Evolutionary conservation across 495 filamentous ascomycete species (phyloP).

Genomic region (Xanthoparmelia taractica): DNA sequence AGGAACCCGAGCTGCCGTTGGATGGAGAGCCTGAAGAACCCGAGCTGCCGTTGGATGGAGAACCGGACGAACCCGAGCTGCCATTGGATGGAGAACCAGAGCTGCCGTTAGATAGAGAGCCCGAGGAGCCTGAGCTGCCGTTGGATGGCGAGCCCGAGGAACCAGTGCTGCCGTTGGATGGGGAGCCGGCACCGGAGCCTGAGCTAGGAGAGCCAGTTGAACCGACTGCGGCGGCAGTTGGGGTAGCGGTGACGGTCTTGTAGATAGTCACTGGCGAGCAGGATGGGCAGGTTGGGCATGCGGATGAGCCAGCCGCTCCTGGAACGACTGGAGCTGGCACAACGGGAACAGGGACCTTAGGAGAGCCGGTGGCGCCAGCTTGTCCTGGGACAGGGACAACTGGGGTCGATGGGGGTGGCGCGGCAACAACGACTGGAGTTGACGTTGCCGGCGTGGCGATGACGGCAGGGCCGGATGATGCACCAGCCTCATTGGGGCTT

Average conservation of each 20-base stretch:
- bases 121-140: slow-evolving; percentile 12
- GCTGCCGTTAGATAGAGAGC: slow-evolving; percentile 20
- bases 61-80: slow-evolving; percentile 18
- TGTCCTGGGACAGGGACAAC: slow-evolving; percentile 3
- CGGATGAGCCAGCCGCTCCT: slow-evolving; percentile 11
- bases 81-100: slow-evolving; percentile 20
- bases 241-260: slow-evolving; percentile 21
- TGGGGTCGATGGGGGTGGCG: neutral
- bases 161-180: too few relatives aligned
- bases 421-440: too few relatives aligned
- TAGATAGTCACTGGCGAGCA: slow-evolving; percentile 23
- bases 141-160: slow-evolving; percentile 22
- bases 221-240: slow-evolving; percentile 18
- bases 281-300: slow-evolving; percentile 11
- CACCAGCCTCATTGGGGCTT: slow-evolving; percentile 4
- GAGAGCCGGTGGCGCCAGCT: slow-evolving; percentile 24
- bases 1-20: too few relatives aligned
- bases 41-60: slow-evolving; percentile 10
- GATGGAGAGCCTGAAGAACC: slow-evolving; percentile 23
- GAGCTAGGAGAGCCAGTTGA: slow-evolving; percentile 14
- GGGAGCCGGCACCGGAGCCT: slow-evolving; percentile 19
- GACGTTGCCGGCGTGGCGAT: slow-evolving; percentile 7
- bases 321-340: neutral
- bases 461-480: slow-evolving; percentile 18
- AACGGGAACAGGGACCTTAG: neutral